phyloP scores from a whole-genome alignment of 2,329 filamentous ascomycete species.

The Sphaerulina populicola region DNA sequence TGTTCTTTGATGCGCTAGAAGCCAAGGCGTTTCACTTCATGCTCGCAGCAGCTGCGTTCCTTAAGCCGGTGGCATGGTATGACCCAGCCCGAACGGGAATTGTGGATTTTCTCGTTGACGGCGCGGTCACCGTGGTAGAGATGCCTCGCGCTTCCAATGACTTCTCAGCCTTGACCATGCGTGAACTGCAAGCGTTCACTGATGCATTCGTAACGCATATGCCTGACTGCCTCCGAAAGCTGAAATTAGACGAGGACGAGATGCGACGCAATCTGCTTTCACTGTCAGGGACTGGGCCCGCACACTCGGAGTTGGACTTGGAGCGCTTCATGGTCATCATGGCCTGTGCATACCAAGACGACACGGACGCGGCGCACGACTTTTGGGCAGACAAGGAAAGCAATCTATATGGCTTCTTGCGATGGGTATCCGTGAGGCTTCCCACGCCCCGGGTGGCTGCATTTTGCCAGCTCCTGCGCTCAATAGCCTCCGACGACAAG shows the following conservation, averaged over 20 bases:
- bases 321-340: conserved; percentile 90
- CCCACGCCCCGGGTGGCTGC: conserved; percentile 93
- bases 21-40: conserved; percentile 91
- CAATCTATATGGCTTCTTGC: conserved; percentile 86
- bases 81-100: conserved; percentile 78
- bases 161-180: conserved; percentile 66
- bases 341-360: conserved; percentile 79
- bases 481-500: conserved; percentile 72
- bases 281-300: conserved; percentile 24
- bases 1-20: conserved; percentile 63
- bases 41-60: conserved; percentile 72
- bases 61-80: conserved; percentile 74
- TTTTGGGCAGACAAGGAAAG: conserved; percentile 93
- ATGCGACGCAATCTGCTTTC: conserved; percentile 52
- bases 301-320: conserved; percentile 49
- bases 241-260: conserved; percentile 84
- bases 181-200: conserved; percentile 75
- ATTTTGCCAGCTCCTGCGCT: conserved; percentile 92
- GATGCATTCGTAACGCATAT: conserved; percentile 93
- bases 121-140: conserved; percentile 62
- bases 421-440: conserved; percentile 91
- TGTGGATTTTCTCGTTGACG: conserved; percentile 72
- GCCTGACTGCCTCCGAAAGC: conserved; percentile 77
- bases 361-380: conserved; percentile 71
- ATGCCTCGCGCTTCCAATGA: conserved; percentile 57